phyloP scores from a whole-genome alignment of 768 basidiomycete species.

The Hygrocybe coccinea region DNA sequence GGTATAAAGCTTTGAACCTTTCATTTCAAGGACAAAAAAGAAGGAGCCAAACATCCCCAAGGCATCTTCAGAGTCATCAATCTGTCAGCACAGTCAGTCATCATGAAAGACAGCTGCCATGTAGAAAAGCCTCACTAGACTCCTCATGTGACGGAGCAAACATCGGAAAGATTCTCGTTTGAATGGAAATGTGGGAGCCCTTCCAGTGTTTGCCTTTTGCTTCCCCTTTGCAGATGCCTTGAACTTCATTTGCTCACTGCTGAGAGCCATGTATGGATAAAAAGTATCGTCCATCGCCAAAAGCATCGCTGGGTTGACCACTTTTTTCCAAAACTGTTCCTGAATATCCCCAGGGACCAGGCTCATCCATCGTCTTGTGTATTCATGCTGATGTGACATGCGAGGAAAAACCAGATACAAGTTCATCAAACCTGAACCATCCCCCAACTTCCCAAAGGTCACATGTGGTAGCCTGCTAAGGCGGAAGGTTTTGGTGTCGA shows the following conservation, averaged over 20 bases:
- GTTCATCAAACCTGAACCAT: slow-evolving; percentile 7
- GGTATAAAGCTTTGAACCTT: slow-evolving; percentile 13
- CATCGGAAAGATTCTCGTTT: background rate
- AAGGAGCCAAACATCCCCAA: slow-evolving; percentile 15
- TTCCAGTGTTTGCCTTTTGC: background rate
- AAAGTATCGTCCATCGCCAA: background rate
- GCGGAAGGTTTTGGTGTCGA: background rate
- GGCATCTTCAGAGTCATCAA: background rate
- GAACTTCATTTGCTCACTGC: background rate
- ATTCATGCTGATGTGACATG: slow-evolving; percentile 11
- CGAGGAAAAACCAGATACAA: slow-evolving; percentile 17
- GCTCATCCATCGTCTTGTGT: background rate
- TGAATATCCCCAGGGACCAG: background rate
- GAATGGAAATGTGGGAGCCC: slow-evolving; percentile 6
- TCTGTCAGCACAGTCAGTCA: background rate
- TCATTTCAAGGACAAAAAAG: slow-evolving; percentile 18
- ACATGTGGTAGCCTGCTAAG: slow-evolving; percentile 17
- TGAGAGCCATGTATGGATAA: background rate
- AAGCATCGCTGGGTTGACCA: background rate
- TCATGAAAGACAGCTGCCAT: background rate
- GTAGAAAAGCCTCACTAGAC: background rate
- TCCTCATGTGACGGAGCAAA: slow-evolving; percentile 1
- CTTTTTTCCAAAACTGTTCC: background rate
- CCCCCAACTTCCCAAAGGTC: slow-evolving; percentile 12
- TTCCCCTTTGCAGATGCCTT: background rate